These are phyloP conservation scores for Edaphochlamys debaryana DNA, from an alignment of 139 green algal genomes.

Conservation along the genomic window DNA sequence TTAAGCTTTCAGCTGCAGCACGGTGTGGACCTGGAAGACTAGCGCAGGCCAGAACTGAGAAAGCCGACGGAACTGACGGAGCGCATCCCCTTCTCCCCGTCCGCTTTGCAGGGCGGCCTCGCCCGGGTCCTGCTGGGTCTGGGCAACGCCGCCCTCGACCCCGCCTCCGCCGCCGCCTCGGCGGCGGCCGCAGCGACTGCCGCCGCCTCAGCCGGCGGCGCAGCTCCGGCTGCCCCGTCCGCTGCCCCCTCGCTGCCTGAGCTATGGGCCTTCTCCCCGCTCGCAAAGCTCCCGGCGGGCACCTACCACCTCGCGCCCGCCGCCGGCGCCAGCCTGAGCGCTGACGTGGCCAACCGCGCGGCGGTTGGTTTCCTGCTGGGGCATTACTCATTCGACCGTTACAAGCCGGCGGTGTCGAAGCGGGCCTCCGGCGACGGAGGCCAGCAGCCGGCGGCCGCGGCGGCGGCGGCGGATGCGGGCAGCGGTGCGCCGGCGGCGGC, in stretches of 20 bases:
- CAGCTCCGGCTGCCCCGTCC: no score
- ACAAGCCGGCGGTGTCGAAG: constrained; percentile 50
- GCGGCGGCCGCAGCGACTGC: no score
- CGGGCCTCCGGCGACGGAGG: no score
- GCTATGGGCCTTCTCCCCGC: constrained; percentile 19
- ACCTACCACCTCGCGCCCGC: background rate
- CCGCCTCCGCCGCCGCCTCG: no score
- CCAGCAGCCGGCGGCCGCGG: no score
- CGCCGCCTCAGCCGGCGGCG: no score
- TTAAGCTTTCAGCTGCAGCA: background rate
- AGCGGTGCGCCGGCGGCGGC: background rate
- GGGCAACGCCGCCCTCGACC: no score
- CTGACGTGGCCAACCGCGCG: background rate
- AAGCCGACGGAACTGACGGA: background rate
- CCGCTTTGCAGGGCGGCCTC: background rate
- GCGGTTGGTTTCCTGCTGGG: constrained; percentile 30
- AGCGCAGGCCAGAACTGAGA: background rate
- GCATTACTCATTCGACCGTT: constrained; percentile 59
- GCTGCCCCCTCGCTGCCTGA: background rate
- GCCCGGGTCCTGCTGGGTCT: constrained; percentile 15
- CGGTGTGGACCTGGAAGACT: background rate
- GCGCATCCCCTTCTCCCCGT: background rate
- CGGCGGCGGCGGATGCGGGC: background rate
- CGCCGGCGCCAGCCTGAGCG: background rate
- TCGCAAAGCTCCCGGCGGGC: constrained; percentile 17